Conservation (phyloP, 192 early-diverging fungal species). For the Cetraspora pellucida region DNA sequence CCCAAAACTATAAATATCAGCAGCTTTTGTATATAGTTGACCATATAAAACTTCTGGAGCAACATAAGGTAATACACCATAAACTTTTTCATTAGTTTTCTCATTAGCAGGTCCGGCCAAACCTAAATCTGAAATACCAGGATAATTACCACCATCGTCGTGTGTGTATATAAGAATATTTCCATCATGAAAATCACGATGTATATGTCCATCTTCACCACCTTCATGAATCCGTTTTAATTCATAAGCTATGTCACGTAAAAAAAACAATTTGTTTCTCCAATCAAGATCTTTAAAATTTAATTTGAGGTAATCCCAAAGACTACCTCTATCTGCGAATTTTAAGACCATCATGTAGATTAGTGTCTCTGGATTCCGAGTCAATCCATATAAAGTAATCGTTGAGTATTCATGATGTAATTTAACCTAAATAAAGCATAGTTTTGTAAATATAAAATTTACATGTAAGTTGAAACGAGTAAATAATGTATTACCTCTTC, state of each 20-base stretch:
- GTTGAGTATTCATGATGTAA: background rate
- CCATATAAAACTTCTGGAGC: conserved; percentile 44
- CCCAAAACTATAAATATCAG: conserved; percentile 46
- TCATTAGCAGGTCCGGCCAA: conserved; percentile 33
- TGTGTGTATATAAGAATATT: conserved; percentile 4
- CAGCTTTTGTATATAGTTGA: conserved; percentile 35
- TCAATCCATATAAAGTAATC: background rate
- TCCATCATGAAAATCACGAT: conserved; percentile 40
- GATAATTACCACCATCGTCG: background rate
- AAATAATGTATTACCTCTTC: no score
- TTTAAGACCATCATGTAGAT: conserved; percentile 44
- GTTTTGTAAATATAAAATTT: background rate
- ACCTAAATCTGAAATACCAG: conserved; percentile 39
- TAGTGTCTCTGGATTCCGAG: conserved; percentile 5
- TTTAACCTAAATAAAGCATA: background rate
- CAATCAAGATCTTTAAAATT: conserved; percentile 36
- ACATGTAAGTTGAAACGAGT: background rate
- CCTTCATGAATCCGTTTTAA: conserved; percentile 44
- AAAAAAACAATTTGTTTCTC: conserved; percentile 36
- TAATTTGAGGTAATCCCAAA: conserved; percentile 39
- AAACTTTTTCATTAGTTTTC: background rate
- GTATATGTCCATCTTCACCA: conserved; percentile 42
- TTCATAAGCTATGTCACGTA: conserved; percentile 38
- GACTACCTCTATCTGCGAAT: conserved; percentile 39
- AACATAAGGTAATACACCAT: conserved; percentile 46